Evolutionary conservation across 441 rosid species (phyloP), one percentile per base, ranked within the genome.

Genomic region (Pelargonium fulgidum): DNA sequence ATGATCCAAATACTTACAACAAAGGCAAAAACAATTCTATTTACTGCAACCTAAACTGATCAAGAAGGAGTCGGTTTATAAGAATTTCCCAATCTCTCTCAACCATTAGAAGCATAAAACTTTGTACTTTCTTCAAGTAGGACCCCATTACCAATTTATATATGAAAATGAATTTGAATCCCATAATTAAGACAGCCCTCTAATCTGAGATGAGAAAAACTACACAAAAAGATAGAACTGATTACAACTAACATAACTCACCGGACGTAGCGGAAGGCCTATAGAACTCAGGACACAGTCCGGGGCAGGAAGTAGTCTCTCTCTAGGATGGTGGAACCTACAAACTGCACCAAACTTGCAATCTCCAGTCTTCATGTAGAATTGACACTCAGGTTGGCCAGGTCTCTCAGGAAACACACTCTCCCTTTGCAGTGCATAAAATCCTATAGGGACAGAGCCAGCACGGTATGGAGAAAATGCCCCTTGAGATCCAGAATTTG

Each of bases 261-360:
- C 99, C 45, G 84, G 91, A 59, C 98, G 98, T 77, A 94, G 73
- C 62, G 99, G 99, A 69, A 94, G 96, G 78, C 98, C 98, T 59
- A 92, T 78, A 62, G 96, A 78, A 59, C 99, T 94, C 78, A 94
- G 79, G 17, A 81, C 81, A 83, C 99, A 92, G 76, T 94, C 97
- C 65, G 99, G 98, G 70, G 92, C 80, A 73, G 97, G 98, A 79
- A 89, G 79, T 73, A 84, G 78, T 80, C 99, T 85, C 70, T 94
- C 96, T 81, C 96, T 87, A 70, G 99, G 99, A 77, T 94, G 99
- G 80, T 94, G 97, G 77, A 89, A 94, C 67, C 84, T 86, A 78
- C 99, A 94, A 66, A 90, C 98, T 44, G 96, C 89, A 72, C 99
- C 99, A 74, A 90, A 94, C 78, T 92, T 94, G 80, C 99, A 94